Conservation (phyloP, 176 grass and related monocot genomes). For the Carex myosuroides region DNA sequence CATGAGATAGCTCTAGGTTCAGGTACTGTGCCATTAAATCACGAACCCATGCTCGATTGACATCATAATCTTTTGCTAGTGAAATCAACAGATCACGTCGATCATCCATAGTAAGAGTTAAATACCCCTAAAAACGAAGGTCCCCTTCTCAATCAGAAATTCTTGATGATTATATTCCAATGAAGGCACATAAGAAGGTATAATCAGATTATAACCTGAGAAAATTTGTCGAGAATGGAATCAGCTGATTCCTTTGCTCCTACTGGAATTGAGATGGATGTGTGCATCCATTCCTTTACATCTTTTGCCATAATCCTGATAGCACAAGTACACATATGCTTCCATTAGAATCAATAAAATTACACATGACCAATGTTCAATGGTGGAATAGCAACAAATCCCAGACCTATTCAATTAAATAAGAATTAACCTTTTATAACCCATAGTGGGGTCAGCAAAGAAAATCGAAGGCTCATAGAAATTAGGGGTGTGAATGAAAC, state of each 20-base stretch:
- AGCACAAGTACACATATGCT: not conserved
- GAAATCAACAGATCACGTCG: constrained; percentile 54
- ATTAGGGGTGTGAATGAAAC: no score
- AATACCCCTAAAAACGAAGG: constrained; percentile 36
- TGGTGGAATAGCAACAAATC: not conserved
- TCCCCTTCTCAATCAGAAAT: not conserved
- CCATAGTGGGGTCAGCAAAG: not conserved
- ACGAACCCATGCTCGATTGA: constrained; percentile 51
- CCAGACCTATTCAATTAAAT: not conserved
- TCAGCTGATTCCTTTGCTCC: constrained; percentile 14
- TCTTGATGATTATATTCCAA: not conserved
- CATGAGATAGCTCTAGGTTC: constrained; percentile 36
- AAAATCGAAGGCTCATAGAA: not conserved
- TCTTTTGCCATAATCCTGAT: constrained; percentile 29
- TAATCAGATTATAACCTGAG: constrained; percentile 27
- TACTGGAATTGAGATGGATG: constrained; percentile 35
- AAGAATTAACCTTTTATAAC: not conserved
- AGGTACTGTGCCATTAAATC: constrained; percentile 75
- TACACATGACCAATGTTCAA: not conserved
- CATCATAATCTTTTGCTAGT: constrained; percentile 72
- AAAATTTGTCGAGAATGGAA: constrained; percentile 52
- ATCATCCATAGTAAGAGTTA: constrained; percentile 42
- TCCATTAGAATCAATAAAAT: not conserved
- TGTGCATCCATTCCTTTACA: constrained; percentile 57
- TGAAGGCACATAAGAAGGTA: not conserved